Evolutionary conservation across 2,329 filamentous ascomycete genomes (phyloP).

Genomic region (Aspergillus nomiae): DNA sequence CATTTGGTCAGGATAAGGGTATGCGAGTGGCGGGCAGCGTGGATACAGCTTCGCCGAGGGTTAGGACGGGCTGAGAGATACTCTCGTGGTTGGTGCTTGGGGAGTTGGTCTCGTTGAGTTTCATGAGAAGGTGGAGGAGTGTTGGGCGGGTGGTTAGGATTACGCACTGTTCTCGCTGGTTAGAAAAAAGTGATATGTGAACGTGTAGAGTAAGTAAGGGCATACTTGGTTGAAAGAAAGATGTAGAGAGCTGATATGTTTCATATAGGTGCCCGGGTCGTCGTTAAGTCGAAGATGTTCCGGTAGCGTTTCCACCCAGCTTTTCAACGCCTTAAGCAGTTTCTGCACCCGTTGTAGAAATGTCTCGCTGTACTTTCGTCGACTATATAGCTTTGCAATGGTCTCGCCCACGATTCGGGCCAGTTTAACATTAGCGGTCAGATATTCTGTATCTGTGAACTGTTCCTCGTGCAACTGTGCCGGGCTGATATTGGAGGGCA

Average conservation of each 20-base stretch:
- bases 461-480: constrained; percentile 36
- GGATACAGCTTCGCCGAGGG: constrained; percentile 43
- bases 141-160: constrained; percentile 43
- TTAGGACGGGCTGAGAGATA: constrained; percentile 39
- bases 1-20: constrained; percentile 40
- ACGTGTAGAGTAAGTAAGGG: background rate
- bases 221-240: constrained; percentile 39
- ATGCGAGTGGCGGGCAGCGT: constrained; percentile 40
- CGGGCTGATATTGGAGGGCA: constrained; percentile 37
- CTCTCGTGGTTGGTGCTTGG: constrained; percentile 20
- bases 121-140: constrained; percentile 42
- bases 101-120: constrained; percentile 27
- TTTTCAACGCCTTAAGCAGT: constrained; percentile 40
- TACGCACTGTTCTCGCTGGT: constrained; percentile 31
- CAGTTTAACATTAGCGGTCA: constrained; percentile 41
- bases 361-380: constrained; percentile 38
- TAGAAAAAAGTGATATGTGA: background rate
- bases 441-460: constrained; percentile 39
- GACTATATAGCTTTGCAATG: constrained; percentile 37
- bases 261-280: constrained; percentile 35
- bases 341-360: constrained; percentile 45
- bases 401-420: constrained; percentile 41
- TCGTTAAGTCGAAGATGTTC: constrained; percentile 36
- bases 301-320: constrained; percentile 42
- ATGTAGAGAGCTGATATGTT: constrained; percentile 37